Conservation (phyloP, 768 basidiomycete species). For the Collybia mongolica region DNA sequence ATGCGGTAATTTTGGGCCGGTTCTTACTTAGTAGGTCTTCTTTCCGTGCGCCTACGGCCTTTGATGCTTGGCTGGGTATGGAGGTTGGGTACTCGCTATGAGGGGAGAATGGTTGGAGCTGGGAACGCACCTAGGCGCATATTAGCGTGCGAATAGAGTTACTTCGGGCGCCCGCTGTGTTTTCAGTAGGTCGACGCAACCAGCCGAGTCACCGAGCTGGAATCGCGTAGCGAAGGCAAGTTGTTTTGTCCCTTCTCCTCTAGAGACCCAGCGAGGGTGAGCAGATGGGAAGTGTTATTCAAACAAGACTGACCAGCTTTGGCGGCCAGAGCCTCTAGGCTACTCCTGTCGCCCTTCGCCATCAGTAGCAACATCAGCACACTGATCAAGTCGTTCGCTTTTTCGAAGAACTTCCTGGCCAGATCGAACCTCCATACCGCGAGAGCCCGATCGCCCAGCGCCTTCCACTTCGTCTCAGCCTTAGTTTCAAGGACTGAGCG, state of each 20-base stretch:
- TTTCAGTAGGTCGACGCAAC: conserved; percentile 83
- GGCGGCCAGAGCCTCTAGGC: conserved; percentile 60
- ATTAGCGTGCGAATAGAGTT: conserved; percentile 91
- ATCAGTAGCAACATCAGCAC: conserved; percentile 84
- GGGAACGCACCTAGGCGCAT: conserved; percentile 70
- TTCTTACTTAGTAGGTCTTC: conserved; percentile 64
- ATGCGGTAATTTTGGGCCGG: conserved; percentile 74
- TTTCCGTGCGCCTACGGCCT: conserved; percentile 80
- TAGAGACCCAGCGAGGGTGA: conserved; percentile 25
- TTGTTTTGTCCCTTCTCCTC: conserved; percentile 86
- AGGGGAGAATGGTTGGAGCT: not conserved
- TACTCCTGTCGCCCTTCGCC: conserved; percentile 74
- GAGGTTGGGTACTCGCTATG: conserved; percentile 1
- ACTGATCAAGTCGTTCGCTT: conserved; percentile 85
- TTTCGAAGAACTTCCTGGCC: conserved; percentile 85
- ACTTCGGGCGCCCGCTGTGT: conserved; percentile 91
- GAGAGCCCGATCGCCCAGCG: conserved; percentile 90
- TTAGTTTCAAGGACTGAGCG: conserved; percentile 70
- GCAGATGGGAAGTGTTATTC: conserved; percentile 2
- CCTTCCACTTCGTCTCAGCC: conserved; percentile 86
- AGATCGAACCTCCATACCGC: conserved; percentile 92
- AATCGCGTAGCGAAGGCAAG: conserved; percentile 84
- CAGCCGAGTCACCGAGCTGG: conserved; percentile 76
- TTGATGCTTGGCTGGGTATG: conserved; percentile 51
- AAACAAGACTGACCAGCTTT: conserved; percentile 57